phyloP scores from a whole-genome alignment of 1,284 basidiomycete species.

The Stygiomarasmius scandens region DNA sequence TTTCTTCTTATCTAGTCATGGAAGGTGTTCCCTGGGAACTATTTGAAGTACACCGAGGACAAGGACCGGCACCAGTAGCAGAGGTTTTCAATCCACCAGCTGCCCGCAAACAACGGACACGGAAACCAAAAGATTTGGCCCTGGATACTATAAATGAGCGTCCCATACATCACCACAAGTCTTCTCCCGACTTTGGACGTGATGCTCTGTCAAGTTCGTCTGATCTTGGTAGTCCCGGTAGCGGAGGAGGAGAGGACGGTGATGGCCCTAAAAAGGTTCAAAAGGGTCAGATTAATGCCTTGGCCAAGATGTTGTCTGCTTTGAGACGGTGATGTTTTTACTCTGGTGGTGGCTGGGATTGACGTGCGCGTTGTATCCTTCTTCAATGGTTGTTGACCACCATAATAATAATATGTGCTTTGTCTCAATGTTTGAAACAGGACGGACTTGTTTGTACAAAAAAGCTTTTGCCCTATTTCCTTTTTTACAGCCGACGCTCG shows the following conservation, averaged over 20 bases:
- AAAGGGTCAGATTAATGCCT: constrained; percentile 80
- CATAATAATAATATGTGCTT: constrained; percentile 11
- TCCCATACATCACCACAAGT: constrained; percentile 33
- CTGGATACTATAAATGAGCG: constrained; percentile 72
- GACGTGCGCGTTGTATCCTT: constrained; percentile 28
- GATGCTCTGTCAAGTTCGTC: constrained; percentile 73
- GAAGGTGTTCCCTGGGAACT: constrained; percentile 75
- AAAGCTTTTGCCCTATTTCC: not conserved
- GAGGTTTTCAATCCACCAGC: constrained; percentile 66
- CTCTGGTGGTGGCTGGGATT: too few species aligned
- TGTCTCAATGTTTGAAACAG: constrained; percentile 9
- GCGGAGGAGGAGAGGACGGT: constrained; percentile 47
- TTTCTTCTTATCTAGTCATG: constrained; percentile 53
- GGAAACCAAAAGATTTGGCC: constrained; percentile 60
- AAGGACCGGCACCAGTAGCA: constrained; percentile 58
- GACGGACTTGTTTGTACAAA: constrained; percentile 10
- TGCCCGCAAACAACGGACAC: constrained; percentile 62
- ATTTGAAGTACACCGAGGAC: constrained; percentile 63
- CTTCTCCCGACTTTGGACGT: constrained; percentile 41
- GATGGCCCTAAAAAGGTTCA: constrained; percentile 75
- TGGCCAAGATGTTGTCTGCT: constrained; percentile 83
- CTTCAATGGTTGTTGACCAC: constrained; percentile 18
- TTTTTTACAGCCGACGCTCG: not conserved
- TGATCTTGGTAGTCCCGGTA: constrained; percentile 50
- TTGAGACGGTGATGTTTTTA: constrained; percentile 55